These are phyloP conservation scores for Arthroderma sp. DNA, from an alignment of 2,329 filamentous ascomycete species.

Conservation along the genomic window DNA sequence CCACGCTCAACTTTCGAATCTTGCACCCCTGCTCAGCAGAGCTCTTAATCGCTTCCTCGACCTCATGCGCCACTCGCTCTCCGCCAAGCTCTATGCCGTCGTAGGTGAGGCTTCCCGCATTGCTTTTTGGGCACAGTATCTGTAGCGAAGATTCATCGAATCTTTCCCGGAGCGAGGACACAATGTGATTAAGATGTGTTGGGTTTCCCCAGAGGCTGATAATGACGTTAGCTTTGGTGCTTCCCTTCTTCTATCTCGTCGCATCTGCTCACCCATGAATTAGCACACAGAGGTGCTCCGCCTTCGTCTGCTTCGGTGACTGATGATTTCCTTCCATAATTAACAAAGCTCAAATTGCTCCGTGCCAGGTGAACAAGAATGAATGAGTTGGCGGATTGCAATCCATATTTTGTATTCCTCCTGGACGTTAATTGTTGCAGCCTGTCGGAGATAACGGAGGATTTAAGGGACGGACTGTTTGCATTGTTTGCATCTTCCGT, in stretches of 20 bases:
- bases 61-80: constrained; percentile 51
- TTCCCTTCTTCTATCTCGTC: neutral
- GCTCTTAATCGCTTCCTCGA: constrained; percentile 47
- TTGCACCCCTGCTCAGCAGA: constrained; percentile 51
- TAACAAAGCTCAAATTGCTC: neutral
- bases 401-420: neutral
- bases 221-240: constrained; percentile 4
- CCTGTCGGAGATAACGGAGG: constrained; percentile 1
- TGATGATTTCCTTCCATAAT: neutral
- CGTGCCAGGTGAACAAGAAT: neutral
- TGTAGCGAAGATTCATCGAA: constrained; percentile 39
- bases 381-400: neutral
- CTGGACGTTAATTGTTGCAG: neutral
- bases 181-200: constrained; percentile 45
- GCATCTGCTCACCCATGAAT: constrained; percentile 44
- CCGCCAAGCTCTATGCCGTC: constrained; percentile 58
- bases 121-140: constrained; percentile 45
- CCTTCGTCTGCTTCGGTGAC: constrained; percentile 7
- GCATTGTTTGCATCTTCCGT: neutral
- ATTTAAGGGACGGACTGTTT: neutral
- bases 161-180: constrained; percentile 39
- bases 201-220: constrained; percentile 50
- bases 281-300: constrained; percentile 49
- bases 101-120: constrained; percentile 48
- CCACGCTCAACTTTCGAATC: constrained; percentile 70